Conservation (phyloP, 805 yeast genomes). For the Kuraishia piskuri region DNA sequence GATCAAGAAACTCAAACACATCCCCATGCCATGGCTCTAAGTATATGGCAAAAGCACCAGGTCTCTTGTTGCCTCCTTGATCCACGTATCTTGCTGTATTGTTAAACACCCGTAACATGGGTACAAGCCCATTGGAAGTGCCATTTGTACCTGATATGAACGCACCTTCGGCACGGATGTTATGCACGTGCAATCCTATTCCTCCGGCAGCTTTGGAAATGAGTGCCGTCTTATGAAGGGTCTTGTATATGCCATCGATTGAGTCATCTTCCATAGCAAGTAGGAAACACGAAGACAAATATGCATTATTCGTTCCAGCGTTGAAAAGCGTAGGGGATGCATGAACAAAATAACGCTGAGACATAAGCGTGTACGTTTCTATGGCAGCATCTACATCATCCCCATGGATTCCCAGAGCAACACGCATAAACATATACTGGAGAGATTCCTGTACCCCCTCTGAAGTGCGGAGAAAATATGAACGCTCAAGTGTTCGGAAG, state of each 20-base stretch:
- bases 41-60: slow-evolving; percentile 56
- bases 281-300: slow-evolving; percentile 55
- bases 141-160: slow-evolving; percentile 58
- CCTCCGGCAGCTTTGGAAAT: slow-evolving; percentile 59
- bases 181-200: slow-evolving; percentile 53
- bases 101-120: slow-evolving; percentile 56
- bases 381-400: slow-evolving; percentile 41
- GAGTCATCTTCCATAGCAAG: slow-evolving; percentile 59
- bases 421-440: slow-evolving; percentile 55
- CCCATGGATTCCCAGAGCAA: slow-evolving; percentile 53
- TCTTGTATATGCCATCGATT: slow-evolving; percentile 54
- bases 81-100: slow-evolving; percentile 58
- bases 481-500: slow-evolving; percentile 52
- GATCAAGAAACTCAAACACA: slow-evolving; percentile 48
- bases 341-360: slow-evolving; percentile 49
- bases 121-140: slow-evolving; percentile 53
- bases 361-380: slow-evolving; percentile 52
- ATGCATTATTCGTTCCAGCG: slow-evolving; percentile 53
- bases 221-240: slow-evolving; percentile 52
- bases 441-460: slow-evolving; percentile 56
- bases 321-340: slow-evolving; percentile 57
- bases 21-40: slow-evolving; percentile 60
- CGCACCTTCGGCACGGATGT: slow-evolving; percentile 50
- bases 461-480: slow-evolving; percentile 43
- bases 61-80: slow-evolving; percentile 60